These are phyloP conservation scores for Pholiota microspora DNA, from an alignment of 768 basidiomycete species.

Conservation along the genomic window DNA sequence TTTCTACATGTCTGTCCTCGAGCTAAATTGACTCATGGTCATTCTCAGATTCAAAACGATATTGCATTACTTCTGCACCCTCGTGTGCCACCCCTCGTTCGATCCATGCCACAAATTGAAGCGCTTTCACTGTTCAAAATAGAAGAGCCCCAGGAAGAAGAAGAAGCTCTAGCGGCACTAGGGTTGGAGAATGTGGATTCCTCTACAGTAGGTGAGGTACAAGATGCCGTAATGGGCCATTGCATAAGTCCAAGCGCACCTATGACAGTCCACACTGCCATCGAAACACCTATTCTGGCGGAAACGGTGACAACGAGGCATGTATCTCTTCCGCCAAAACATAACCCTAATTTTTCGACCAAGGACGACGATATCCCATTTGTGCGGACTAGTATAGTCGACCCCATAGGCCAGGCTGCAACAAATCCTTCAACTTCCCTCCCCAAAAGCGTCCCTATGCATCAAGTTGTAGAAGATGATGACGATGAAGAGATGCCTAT, in stretches of 20 bases:
- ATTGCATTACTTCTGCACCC: slow-evolving; percentile 75
- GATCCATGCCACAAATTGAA: slow-evolving; percentile 63
- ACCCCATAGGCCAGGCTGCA: neutral
- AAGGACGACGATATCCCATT: neutral
- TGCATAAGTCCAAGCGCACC: neutral
- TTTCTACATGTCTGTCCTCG: neutral
- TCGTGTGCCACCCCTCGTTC: slow-evolving; percentile 72
- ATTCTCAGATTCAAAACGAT: slow-evolving; percentile 28
- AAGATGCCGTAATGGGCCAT: slow-evolving; percentile 27
- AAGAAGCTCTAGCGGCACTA: slow-evolving; percentile 39
- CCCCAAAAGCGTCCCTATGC: neutral
- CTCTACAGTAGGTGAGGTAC: slow-evolving; percentile 3
- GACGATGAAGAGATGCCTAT: slow-evolving; percentile 74
- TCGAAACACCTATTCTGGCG: too few relatives aligned
- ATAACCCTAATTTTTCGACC: too few relatives aligned
- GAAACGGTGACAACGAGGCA: neutral
- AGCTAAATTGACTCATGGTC: neutral
- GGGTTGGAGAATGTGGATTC: slow-evolving; percentile 26
- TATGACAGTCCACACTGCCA: neutral
- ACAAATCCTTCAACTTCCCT: neutral
- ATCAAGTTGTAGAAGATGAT: slow-evolving; percentile 36
- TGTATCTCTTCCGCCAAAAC: too few relatives aligned
- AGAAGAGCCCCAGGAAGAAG: slow-evolving; percentile 69
- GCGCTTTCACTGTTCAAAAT: slow-evolving; percentile 55
- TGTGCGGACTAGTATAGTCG: neutral